phyloP scores from a whole-genome alignment of 2,329 filamentous ascomycete genomes.

The Thyridium curvatum region DNA sequence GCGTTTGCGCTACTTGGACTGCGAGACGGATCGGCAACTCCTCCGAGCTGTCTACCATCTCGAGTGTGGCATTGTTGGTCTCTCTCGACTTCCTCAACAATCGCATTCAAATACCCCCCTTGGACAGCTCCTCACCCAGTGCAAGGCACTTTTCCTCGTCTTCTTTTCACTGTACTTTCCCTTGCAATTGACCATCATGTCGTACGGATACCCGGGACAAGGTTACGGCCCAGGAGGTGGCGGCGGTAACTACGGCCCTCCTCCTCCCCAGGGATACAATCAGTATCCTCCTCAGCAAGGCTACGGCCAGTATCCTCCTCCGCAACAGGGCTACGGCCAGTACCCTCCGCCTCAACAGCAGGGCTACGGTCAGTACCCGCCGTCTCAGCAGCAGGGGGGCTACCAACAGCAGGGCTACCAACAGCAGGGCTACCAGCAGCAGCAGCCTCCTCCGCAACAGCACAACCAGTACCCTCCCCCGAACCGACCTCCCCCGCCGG shows the following conservation, averaged over 20 bases:
- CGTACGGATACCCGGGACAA: constrained; percentile 15
- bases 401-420: constrained; percentile 5
- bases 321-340: neutral
- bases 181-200: neutral
- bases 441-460: constrained; percentile 2
- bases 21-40: too few species aligned
- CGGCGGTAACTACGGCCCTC: constrained; percentile 7
- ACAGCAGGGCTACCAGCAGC: constrained; percentile 7
- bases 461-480: constrained; percentile 13
- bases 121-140: neutral
- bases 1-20: too few species aligned
- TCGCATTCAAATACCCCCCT: too few species aligned
- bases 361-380: constrained; percentile 3
- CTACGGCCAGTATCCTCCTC: constrained; percentile 10
- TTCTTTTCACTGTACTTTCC: neutral
- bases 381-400: constrained; percentile 5
- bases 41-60: too few species aligned
- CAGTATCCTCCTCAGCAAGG: constrained; percentile 3
- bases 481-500: constrained; percentile 8
- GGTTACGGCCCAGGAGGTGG: constrained; percentile 14
- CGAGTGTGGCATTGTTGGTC: too few species aligned
- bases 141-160: neutral
- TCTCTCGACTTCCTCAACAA: too few species aligned
- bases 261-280: constrained; percentile 1
- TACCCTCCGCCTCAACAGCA: constrained; percentile 5